Percentiles rank a stretch among this genome's conserved stretches.
Conservation (phyloP, 2,329 filamentous ascomycete genomes). For the Cladosporium sphaerospermum region DNA sequence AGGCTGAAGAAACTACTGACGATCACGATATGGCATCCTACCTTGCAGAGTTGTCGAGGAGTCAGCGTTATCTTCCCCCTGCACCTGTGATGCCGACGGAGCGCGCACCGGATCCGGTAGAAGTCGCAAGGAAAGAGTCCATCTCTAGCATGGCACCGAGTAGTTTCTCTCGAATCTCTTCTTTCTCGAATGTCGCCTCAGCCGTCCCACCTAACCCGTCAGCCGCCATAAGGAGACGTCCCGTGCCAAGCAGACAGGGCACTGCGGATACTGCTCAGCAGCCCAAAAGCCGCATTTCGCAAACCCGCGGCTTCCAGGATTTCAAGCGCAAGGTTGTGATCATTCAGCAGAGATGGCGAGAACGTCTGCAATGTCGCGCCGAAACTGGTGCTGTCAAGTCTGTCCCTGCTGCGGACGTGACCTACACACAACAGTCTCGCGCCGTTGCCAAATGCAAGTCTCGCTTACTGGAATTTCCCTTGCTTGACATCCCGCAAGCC, state of each 20-base stretch:
- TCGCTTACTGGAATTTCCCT: conserved; percentile 24
- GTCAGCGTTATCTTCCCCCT: neutral
- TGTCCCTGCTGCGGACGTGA: conserved; percentile 23
- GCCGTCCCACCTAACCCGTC: neutral
- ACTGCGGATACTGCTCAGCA: conserved; percentile 6
- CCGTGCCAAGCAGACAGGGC: conserved; percentile 2
- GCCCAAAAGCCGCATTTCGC: neutral
- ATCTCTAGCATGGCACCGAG: conserved; percentile 2
- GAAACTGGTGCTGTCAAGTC: neutral
- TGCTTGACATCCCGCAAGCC: conserved; percentile 52
- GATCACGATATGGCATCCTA: conserved; percentile 21
- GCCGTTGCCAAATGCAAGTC: conserved; percentile 12
- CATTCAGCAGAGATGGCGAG: conserved; percentile 30
- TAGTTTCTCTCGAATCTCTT: conserved; percentile 12
- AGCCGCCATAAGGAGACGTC: conserved; percentile 5
- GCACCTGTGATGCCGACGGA: neutral
- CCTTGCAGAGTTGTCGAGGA: conserved; percentile 9
- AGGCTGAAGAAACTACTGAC: conserved; percentile 16
- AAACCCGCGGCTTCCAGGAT: conserved; percentile 26
- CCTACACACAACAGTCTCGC: neutral
- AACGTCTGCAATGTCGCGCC: conserved; percentile 9
- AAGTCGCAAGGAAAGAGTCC: neutral
- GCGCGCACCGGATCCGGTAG: neutral
- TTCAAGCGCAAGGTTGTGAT: conserved; percentile 29
- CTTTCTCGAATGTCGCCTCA: conserved; percentile 12